phyloP scores from a whole-genome alignment of 495 filamentous ascomycete genomes.

The Aspergillus funiculosus region DNA sequence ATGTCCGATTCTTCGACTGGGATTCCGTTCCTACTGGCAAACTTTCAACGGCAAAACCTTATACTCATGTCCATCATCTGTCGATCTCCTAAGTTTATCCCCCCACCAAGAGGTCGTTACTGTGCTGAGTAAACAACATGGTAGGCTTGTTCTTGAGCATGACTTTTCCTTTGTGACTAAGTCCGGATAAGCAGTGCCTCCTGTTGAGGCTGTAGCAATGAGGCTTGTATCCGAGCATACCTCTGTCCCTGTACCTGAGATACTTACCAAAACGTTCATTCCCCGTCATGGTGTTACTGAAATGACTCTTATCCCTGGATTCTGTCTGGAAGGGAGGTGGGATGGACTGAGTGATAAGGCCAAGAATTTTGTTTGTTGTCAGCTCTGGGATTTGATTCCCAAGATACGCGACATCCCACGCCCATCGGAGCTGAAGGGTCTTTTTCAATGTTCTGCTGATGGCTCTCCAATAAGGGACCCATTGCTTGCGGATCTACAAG shows the following conservation, averaged over 20 bases:
- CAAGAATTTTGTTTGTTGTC: conserved; percentile 30
- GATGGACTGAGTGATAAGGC: conserved; percentile 22
- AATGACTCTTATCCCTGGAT: conserved; percentile 26
- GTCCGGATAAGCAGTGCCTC: conserved; percentile 17
- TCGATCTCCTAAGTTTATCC: conserved; percentile 13
- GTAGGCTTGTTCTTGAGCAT: conserved; percentile 19
- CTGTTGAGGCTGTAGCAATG: conserved; percentile 31
- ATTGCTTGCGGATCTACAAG: conserved; percentile 28
- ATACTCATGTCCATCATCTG: conserved; percentile 15
- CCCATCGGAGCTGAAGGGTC: conserved; percentile 19
- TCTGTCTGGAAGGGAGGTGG: conserved; percentile 27
- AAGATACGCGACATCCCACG: conserved; percentile 25
- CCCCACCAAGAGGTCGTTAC: conserved; percentile 20
- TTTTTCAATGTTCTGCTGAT: conserved; percentile 33
- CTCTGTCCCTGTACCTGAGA: conserved; percentile 24
- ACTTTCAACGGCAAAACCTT: conserved; percentile 14
- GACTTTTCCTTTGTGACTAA: conserved; percentile 23
- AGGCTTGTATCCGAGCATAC: conserved; percentile 24
- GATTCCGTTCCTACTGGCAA: no score
- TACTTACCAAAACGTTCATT: conserved; percentile 1
- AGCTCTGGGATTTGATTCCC: conserved; percentile 30
- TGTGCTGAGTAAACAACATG: conserved; percentile 22
- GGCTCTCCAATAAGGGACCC: conserved; percentile 28
- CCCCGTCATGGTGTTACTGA: conserved; percentile 20
- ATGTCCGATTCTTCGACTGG: no score